These are phyloP conservation scores for Aspergillus saccharolyticus DNA, from an alignment of 495 filamentous ascomycete species.

Conservation along the genomic window DNA sequence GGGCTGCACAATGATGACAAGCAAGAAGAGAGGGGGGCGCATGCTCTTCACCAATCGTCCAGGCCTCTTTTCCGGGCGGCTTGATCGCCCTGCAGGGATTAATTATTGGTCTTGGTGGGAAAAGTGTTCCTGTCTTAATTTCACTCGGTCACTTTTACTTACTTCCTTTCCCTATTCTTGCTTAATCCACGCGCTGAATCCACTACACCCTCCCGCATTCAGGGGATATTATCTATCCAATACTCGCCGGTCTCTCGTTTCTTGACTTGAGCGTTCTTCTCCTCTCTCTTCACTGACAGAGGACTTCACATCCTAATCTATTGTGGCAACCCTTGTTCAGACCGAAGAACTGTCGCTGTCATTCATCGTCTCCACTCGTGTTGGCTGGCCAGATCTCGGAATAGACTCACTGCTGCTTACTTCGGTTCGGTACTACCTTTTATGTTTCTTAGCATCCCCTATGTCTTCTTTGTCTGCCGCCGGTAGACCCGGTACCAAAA, in stretches of 20 bases:
- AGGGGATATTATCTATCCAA: neutral
- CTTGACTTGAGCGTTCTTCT: neutral
- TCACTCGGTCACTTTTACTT: neutral
- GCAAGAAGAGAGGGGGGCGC: too few relatives aligned
- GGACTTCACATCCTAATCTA: neutral
- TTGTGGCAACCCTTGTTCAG: neutral
- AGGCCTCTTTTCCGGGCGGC: constrained; percentile 3
- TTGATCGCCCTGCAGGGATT: neutral
- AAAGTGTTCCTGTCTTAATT: too few relatives aligned
- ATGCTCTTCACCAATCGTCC: neutral
- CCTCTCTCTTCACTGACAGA: neutral
- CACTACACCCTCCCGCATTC: neutral
- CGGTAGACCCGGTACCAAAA: neutral
- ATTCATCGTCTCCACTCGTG: neutral
- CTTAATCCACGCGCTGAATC: neutral
- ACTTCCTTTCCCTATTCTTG: neutral
- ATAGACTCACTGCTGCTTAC: neutral
- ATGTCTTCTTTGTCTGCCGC: neutral
- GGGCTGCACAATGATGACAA: neutral
- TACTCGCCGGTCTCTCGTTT: neutral
- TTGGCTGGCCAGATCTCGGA: neutral
- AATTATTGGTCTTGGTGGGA: too few relatives aligned
- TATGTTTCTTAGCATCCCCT: neutral
- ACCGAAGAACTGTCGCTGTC: neutral
- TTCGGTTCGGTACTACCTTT: neutral